Conservation (phyloP, 1,284 basidiomycete genomes). For the Fomes fomentarius region DNA sequence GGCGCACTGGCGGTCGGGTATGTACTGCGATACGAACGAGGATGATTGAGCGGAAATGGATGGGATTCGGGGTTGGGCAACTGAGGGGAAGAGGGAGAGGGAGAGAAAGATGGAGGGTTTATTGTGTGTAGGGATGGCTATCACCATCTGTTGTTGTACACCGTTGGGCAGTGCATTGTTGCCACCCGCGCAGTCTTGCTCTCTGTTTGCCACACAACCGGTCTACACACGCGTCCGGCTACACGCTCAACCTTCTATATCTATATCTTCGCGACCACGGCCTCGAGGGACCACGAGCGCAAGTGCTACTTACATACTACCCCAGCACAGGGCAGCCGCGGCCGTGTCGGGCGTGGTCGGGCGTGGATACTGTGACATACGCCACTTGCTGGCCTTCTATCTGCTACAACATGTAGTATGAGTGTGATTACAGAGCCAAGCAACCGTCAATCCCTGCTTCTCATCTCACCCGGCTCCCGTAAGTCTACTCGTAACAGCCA, state of each 20-base stretch:
- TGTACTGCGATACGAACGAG: too few relatives aligned
- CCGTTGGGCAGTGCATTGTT: slow-evolving; percentile 6
- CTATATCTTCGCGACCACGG: not conserved
- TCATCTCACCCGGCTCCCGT: too few relatives aligned
- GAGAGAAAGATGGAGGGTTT: not conserved
- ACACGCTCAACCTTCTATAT: not conserved
- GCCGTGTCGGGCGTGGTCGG: not conserved
- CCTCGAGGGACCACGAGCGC: too few relatives aligned
- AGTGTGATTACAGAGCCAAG: not conserved
- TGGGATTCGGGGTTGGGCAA: not conserved
- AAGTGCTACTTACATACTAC: too few relatives aligned
- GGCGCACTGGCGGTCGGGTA: too few relatives aligned
- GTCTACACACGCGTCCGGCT: not conserved
- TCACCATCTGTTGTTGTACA: slow-evolving; percentile 5
- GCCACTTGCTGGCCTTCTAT: not conserved
- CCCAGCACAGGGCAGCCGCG: too few relatives aligned
- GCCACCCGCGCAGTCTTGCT: slow-evolving; percentile 1
- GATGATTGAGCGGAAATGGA: slow-evolving; percentile 1
- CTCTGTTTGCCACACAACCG: slow-evolving; percentile 1
- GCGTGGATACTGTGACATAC: not conserved
- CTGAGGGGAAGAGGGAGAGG: not conserved
- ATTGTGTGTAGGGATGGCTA: not conserved
- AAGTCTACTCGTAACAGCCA: too few relatives aligned
- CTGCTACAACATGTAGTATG: not conserved
- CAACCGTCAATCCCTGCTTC: not conserved